phyloP scores from a whole-genome alignment of 1,284 basidiomycete species.

The Peniophora sp. region DNA sequence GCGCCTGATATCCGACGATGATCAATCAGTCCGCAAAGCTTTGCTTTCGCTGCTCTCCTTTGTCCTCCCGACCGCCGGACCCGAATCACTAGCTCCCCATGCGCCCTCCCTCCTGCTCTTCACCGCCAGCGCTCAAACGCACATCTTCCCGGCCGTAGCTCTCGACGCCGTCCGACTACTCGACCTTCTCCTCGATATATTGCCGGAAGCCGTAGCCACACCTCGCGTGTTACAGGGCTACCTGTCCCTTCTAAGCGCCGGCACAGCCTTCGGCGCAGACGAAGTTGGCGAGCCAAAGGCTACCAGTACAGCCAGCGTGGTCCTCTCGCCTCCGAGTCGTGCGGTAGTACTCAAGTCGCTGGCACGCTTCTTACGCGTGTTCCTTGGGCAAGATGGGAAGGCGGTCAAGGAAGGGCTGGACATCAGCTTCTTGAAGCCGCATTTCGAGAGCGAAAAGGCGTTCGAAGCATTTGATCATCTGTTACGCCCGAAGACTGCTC shows the following conservation, averaged over 20 bases:
- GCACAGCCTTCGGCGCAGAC: slow-evolving; percentile 51
- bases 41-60: slow-evolving; percentile 58
- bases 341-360: slow-evolving; percentile 53
- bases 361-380: slow-evolving; percentile 45
- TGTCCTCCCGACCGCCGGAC: slow-evolving; percentile 51
- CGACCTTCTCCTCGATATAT: slow-evolving; percentile 67
- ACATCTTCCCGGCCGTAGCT: slow-evolving; percentile 91
- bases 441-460: slow-evolving; percentile 39
- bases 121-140: slow-evolving; percentile 84
- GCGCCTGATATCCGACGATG: slow-evolving; percentile 30
- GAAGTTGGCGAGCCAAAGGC: slow-evolving; percentile 36
- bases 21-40: slow-evolving; percentile 54
- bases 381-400: slow-evolving; percentile 19
- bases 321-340: slow-evolving; percentile 51
- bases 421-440: slow-evolving; percentile 35
- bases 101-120: slow-evolving; percentile 51
- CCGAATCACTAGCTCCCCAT: not conserved
- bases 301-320: slow-evolving; percentile 56
- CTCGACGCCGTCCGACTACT: slow-evolving; percentile 85
- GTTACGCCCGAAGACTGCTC: slow-evolving; percentile 15
- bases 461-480: slow-evolving; percentile 41
- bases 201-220: slow-evolving; percentile 61
- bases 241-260: slow-evolving; percentile 62
- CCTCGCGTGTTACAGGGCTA: slow-evolving; percentile 67
- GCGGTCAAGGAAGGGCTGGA: not conserved